phyloP scores from a whole-genome alignment of 345 rosid species.

The Salix brachista region DNA sequence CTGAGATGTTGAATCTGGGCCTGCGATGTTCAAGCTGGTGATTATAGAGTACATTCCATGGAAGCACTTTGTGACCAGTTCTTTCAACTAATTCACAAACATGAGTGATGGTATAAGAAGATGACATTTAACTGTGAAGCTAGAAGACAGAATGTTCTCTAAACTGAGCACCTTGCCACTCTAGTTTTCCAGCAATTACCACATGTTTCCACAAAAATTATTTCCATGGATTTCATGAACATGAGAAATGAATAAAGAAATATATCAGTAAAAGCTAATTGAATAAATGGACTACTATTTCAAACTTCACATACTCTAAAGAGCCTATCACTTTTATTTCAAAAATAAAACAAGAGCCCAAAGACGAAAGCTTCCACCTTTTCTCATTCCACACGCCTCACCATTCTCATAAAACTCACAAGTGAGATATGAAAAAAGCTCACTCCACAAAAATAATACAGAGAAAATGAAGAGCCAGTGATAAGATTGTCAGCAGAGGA shows the following conservation, averaged over 20 bases:
- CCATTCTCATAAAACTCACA: background rate
- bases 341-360: background rate
- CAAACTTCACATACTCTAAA: background rate
- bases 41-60: background rate
- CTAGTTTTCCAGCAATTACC: background rate
- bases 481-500: background rate
- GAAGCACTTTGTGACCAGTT: background rate
- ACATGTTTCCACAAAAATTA: background rate
- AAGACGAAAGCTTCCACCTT: background rate
- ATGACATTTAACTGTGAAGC: too few relatives aligned
- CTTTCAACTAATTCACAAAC: background rate
- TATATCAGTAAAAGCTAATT: background rate
- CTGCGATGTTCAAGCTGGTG: conserved; percentile 24
- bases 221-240: background rate
- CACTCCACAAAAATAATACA: background rate
- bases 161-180: background rate
- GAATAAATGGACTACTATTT: background rate
- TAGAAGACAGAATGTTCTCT: background rate
- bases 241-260: background rate
- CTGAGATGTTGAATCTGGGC: conserved; percentile 41
- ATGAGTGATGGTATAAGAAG: background rate
- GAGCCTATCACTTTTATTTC: background rate
- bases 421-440: background rate
- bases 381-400: background rate
- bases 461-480: background rate